Base-by-base conservation (phyloP, 805 yeast genomes). In the Candida pseudofarinosa region DNA sequence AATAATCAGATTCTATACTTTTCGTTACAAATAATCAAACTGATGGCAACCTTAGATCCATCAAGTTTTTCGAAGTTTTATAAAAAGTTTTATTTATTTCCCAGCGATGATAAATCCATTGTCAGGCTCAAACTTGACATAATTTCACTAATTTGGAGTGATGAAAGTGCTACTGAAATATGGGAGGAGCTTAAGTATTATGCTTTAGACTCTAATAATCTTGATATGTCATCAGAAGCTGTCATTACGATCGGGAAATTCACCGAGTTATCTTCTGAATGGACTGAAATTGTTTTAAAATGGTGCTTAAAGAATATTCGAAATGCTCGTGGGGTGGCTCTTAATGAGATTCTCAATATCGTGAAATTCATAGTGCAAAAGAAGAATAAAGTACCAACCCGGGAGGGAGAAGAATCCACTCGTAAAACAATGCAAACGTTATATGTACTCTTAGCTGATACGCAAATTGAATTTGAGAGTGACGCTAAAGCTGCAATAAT, bases 401-500 rank as follows among this genome's bases (percentile, higher is more conserved):
- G 43, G 18, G 31, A 41, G 3, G 51, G 44, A 3, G 48, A 46
- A 4, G 57, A 63, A 23, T 71, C 67, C 16, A 77, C 86, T 45
- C 60, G 79, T 26, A 71, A 73, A 26, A 76, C 83, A 1, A 74
- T 85, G 12, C 70, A 79, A 23, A 73, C 75, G 41, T 64, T 88
- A 14, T 59, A 70, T 7, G 43, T 48, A 16, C 53, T 60, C 2
- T 54, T 71, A 33, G 49, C 48, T 10, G 62, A 62, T 26, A 54
- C 53, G 6, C 34, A 13, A 6, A n/a, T 51, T 14, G 33, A 43
- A 15, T 41, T 63, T n/a, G 65, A 59, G 14, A 50, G 58, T 16
- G 67, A 61, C 14, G 95, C 98, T 0, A 79, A 81, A 50, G 88
- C 95, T 1, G 85, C 91, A 37, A 81, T 90, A 8, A 73, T 91